Conservation (phyloP, 179 eudicot species). For the Actinidia chinensis region DNA sequence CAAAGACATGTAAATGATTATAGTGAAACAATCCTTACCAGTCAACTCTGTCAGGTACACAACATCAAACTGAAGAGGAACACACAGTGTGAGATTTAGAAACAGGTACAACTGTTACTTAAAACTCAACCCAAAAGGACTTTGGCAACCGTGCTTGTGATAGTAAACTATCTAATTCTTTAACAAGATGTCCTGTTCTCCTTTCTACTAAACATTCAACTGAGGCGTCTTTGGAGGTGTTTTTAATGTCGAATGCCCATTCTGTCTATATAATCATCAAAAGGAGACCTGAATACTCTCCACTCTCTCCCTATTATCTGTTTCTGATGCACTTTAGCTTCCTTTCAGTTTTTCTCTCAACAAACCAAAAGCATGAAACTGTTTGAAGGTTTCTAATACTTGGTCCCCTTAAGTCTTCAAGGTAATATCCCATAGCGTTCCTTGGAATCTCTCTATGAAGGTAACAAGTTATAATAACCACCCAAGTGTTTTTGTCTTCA, state of each 20-base stretch:
- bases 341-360: background rate
- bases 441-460: conserved; percentile 19
- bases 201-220: conserved; percentile 14
- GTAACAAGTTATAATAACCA: conserved; percentile 22
- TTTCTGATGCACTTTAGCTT: background rate
- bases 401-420: conserved; percentile 17
- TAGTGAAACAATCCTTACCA: conserved; percentile 20
- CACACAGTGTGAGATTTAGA: conserved; percentile 16
- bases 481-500: conserved; percentile 6
- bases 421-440: conserved; percentile 10
- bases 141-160: conserved; percentile 17
- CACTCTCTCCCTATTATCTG: background rate
- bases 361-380: conserved; percentile 8
- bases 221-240: background rate
- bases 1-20: conserved; percentile 18
- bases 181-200: conserved; percentile 20
- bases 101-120: conserved; percentile 6
- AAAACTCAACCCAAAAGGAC: conserved; percentile 22
- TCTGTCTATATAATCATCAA: background rate
- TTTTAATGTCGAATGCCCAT: conserved; percentile 13
- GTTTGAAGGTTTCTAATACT: conserved; percentile 13
- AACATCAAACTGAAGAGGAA: conserved; percentile 21
- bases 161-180: conserved; percentile 21
- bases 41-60: conserved; percentile 20
- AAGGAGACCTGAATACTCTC: background rate